Evolutionary conservation across 1,284 basidiomycete genomes (phyloP), one percentile per base, ranked within the genome.

Genomic region (Cryptococcus depauperatus): DNA sequence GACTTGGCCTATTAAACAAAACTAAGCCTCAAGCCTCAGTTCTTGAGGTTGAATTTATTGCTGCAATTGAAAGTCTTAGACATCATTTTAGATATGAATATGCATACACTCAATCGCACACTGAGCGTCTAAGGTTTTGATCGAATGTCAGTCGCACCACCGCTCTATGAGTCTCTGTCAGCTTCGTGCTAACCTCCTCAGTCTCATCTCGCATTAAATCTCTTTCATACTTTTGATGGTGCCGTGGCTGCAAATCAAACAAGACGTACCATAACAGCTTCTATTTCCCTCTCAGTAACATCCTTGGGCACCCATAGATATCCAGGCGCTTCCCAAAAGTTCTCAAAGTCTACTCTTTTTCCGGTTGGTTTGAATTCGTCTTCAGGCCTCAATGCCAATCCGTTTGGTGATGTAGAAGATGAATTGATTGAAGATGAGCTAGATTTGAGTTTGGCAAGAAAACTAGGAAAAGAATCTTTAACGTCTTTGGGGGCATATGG

Each of bases 291-390:
- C 35, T 87, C 79, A 27, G 77, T 74, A 32, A 88, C 71, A 38
- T 76, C 71, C 51, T 74, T 75, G 18, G 78, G 77, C 48, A 73
- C 77, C 84, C 84, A 85, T 49, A 82, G 74, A 51, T 78, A 75
- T 35, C 74, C 61, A 1, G 88, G 88, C 10, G 83, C 84, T 55
- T 90, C 78, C 83, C 84, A 87, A 69, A 83, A 87, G 57, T 88
- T 76, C 30, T 72, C 70, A 70, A 75, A 81, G 50, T 77, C 71
- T 32, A 64, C 56, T 29, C 68, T 61, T 60, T 73, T 58, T 46
- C 60, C 50, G 44, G 46, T 29, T 16, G 38, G 38, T 18, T 40
- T 21, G 26, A 40, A 40, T 8, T 18, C 27, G 26, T 16, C 30
- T 8, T 40, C 38, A 7, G n/a, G n/a, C 10, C 29, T 30, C n/a